Percentiles rank a stretch among this genome's conserved stretches.
Evolutionary conservation across 139 green algal genomes (phyloP).

Genomic region (Coccomyxa sp.): DNA sequence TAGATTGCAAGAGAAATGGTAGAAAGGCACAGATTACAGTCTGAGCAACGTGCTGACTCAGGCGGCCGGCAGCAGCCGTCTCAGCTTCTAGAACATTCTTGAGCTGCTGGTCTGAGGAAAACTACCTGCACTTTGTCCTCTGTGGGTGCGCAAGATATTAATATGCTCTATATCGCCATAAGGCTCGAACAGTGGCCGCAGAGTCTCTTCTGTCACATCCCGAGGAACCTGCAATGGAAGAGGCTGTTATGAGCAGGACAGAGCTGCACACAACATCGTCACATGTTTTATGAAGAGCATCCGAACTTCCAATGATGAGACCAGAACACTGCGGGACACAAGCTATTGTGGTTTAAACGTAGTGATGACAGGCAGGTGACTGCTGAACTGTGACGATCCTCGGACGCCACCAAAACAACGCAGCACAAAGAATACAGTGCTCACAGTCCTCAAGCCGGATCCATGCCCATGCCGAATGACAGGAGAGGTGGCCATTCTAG

Average conservation of each 20-base stretch:
- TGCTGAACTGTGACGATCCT: too few relatives aligned
- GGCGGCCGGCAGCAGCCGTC: too few relatives aligned
- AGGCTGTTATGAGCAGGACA: not conserved
- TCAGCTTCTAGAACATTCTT: too few relatives aligned
- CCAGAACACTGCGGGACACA: not conserved
- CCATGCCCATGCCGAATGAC: too few relatives aligned
- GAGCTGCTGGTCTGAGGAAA: too few relatives aligned
- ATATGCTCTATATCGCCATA: constrained; percentile 73
- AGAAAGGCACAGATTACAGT: not conserved
- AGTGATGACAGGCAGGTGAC: not conserved
- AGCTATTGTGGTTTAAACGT: not conserved
- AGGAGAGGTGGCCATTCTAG: too few relatives aligned
- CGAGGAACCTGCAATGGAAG: constrained; percentile 54
- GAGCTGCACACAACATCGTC: not conserved
- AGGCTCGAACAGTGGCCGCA: constrained; percentile 61
- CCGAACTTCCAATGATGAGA: constrained; percentile 2
- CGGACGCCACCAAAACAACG: too few relatives aligned
- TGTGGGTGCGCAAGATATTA: constrained; percentile 58
- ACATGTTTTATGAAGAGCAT: not conserved
- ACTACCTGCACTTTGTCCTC: constrained; percentile 40
- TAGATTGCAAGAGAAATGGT: not conserved
- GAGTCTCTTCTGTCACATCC: constrained; percentile 46
- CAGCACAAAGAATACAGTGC: too few relatives aligned
- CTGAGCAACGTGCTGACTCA: too few relatives aligned
- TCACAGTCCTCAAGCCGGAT: too few relatives aligned